A percentile compares a stretch with the other conserved stretches of the same genome.
Conservation (phyloP, 2,329 filamentous ascomycete genomes). For the Beauveria australis region DNA sequence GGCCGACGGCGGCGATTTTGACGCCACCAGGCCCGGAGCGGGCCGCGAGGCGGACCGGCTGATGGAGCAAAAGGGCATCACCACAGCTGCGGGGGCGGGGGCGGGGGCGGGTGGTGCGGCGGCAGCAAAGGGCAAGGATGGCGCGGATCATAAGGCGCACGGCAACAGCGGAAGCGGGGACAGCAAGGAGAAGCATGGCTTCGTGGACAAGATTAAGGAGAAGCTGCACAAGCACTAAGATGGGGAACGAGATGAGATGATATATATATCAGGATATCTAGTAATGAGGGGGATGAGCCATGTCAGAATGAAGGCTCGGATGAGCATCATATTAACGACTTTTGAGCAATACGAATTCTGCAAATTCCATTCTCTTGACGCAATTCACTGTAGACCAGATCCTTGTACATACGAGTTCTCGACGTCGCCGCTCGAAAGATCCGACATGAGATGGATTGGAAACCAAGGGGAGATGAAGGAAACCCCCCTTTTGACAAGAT, state of each 20-base stretch:
- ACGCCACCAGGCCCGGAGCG: conserved; percentile 55
- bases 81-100: not conserved
- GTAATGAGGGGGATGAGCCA: not conserved
- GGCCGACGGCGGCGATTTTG: conserved; percentile 61
- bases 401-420: not conserved
- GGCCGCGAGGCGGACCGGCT: conserved; percentile 56
- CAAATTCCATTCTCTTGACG: not conserved
- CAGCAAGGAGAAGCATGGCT: conserved; percentile 9
- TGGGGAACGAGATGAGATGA: not conserved
- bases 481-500: too few species aligned
- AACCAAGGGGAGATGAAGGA: too few species aligned
- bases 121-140: not conserved
- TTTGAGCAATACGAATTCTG: not conserved
- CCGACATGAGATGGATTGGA: too few species aligned
- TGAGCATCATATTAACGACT: not conserved
- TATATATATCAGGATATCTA: not conserved
- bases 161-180: not conserved
- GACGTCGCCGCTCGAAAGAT: too few species aligned
- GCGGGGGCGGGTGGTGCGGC: too few species aligned
- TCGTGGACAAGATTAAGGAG: conserved; percentile 11
- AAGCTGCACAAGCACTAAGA: conserved; percentile 12
- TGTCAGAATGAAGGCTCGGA: not conserved
- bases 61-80: conserved; percentile 25
- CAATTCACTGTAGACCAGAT: not conserved
- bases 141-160: not conserved